Base-by-base conservation (phyloP, 225 moss, liverwort and hornwort species). In the Sphagnum tenellum region DNA sequence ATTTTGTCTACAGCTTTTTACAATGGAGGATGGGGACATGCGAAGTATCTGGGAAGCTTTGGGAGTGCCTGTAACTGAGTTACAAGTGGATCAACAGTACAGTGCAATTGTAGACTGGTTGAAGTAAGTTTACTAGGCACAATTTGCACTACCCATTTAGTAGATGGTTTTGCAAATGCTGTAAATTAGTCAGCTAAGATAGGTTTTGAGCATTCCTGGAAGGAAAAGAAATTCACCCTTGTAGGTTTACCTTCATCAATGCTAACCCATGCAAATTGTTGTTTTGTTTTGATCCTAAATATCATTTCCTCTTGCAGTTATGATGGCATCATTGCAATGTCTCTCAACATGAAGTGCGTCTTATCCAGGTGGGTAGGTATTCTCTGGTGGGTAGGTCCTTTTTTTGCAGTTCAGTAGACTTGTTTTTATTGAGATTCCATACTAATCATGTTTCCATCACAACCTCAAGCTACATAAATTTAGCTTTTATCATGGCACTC, bases 271-370 rank as follows among this genome's bases (percentile, higher is more conserved):
- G 29, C 29, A 29, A 29, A 29, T 29, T 29, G 29, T 29, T 29
- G 29, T 29, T 29, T 29, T 29, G 29, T 44, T 58, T 44, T 58
- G 58, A 44, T 12, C 7, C 12, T 5, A 0, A 58, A 58, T 58
- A 7, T 13, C 4, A 4, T 29, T 5, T 45, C 59, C 13, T 50
- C 69, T 47, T 78, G 78, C 81, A 85, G 84, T 67, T 85, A 81
- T 48, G 84, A 85, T 73, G 81, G 84, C 48, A 73, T 85, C 49
- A 78, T 85, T 65, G 69, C 81, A 71, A 70, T 81, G 64, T 85
- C 84, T n/a, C 73, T 76, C 62, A 69, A 71, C 44, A 63, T 78
- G 47, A 85, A 85, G 67, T 62, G 75, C 63, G 73, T 75, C 3
- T 44, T 85, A 49, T 65, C 77, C 59, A 74, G 76, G 84, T 85